Evolutionary conservation across 164 flowering plant species (phyloP).

Genomic region (Santalum album): DNA sequence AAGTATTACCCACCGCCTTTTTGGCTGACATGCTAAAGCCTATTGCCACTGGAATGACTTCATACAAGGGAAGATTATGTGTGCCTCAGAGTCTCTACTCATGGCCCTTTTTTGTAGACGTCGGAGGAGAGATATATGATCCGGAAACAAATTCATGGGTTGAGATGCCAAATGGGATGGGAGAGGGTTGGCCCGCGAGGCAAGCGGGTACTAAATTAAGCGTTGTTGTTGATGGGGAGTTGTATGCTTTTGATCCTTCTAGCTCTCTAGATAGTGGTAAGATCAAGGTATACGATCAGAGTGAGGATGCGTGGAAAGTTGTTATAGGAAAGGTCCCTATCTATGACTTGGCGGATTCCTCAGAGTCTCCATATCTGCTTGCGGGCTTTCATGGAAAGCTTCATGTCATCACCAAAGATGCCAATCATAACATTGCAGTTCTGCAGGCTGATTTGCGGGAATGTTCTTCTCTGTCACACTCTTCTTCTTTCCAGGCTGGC

Average conservation of each 20-base stretch:
- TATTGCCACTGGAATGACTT: slow-evolving; percentile 87
- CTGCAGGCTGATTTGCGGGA: slow-evolving; percentile 17
- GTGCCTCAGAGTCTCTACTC: slow-evolving; percentile 82
- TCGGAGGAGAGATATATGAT: slow-evolving; percentile 83
- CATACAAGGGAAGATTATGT: slow-evolving; percentile 65
- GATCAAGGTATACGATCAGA: slow-evolving; percentile 67
- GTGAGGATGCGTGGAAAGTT: slow-evolving; percentile 78
- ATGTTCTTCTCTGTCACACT: background rate
- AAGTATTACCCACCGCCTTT: slow-evolving; percentile 61
- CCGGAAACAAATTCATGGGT: slow-evolving; percentile 68
- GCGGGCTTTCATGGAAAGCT: slow-evolving; percentile 74
- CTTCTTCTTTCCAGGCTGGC: background rate
- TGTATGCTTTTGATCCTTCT: slow-evolving; percentile 85
- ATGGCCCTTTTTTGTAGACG: slow-evolving; percentile 92
- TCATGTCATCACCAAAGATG: slow-evolving; percentile 74
- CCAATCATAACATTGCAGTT: slow-evolving; percentile 27
- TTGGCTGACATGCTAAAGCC: slow-evolving; percentile 81
- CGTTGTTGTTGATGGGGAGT: slow-evolving; percentile 68
- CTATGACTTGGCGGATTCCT: slow-evolving; percentile 39
- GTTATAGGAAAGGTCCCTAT: slow-evolving; percentile 62
- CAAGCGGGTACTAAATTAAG: slow-evolving; percentile 89
- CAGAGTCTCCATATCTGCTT: slow-evolving; percentile 78
- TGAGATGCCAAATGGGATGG: slow-evolving; percentile 95
- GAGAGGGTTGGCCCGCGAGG: slow-evolving; percentile 96
- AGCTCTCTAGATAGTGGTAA: slow-evolving; percentile 63